A percentile compares a stretch with the other conserved stretches of the same genome.
These are phyloP conservation scores for Platanthera zijinensis DNA, from an alignment of 106 monocot genomes.

Conservation along the genomic window DNA sequence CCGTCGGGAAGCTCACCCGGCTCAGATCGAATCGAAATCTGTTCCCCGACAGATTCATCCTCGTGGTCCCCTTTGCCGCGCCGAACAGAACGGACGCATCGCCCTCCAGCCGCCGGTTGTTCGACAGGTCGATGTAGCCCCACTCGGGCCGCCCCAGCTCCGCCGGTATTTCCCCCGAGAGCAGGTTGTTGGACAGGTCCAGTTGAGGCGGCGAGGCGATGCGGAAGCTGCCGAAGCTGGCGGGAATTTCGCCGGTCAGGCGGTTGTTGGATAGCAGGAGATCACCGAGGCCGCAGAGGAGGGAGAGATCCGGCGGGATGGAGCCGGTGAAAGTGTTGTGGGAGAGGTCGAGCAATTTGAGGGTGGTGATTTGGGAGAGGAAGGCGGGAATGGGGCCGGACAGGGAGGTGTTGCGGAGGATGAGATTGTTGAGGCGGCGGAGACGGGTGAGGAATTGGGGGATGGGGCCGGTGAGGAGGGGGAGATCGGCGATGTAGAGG, in stretches of 20 bases:
- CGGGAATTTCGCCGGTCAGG: conserved; percentile 35
- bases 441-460: conserved; percentile 15
- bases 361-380: background rate
- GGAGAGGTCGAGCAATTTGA: background rate
- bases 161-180: conserved; percentile 11
- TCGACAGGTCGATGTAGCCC: conserved; percentile 18
- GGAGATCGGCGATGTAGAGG: conserved; percentile 8
- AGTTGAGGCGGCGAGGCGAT: background rate
- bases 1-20: conserved; percentile 13
- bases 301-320: conserved; percentile 10
- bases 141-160: conserved; percentile 3
- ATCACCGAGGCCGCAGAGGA: background rate
- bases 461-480: conserved; percentile 21
- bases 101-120: conserved; percentile 24
- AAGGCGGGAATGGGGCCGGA: conserved; percentile 17
- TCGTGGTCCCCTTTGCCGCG: background rate
- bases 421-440: conserved; percentile 4
- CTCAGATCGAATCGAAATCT: conserved; percentile 20
- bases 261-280: conserved; percentile 33
- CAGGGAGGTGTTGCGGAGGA: conserved; percentile 12
- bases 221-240: conserved; percentile 12
- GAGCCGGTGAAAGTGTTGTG: conserved; percentile 16
- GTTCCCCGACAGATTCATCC: conserved; percentile 24
- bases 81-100: conserved; percentile 32
- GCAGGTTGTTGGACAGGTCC: conserved; percentile 22